Percentiles rank a stretch among this genome's conserved stretches.
Evolutionary conservation across 23 red algal genomes (phyloP).

Genomic region (Gracilariopsis chorda): DNA sequence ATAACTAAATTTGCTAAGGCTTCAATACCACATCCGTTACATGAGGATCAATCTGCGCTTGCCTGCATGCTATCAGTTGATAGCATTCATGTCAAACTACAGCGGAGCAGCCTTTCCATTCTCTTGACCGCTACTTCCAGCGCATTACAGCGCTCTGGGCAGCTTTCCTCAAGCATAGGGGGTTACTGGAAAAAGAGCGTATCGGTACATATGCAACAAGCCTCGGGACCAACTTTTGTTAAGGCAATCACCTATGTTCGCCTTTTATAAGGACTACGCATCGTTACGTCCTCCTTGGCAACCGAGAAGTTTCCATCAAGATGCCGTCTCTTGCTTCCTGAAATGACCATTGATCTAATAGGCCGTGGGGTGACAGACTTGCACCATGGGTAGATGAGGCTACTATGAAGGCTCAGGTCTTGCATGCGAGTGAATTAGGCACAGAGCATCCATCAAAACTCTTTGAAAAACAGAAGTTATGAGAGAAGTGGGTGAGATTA

Average conservation of each 20-base stretch:
- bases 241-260: constrained; percentile 7
- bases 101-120: not conserved
- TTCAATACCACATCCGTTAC: constrained; percentile 9
- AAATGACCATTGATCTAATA: constrained; percentile 29
- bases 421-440: constrained; percentile 14
- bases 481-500: constrained; percentile 8
- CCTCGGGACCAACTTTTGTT: not conserved
- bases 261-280: not conserved
- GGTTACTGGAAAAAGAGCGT: not conserved
- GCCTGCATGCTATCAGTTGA: constrained; percentile 34
- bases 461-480: constrained; percentile 5
- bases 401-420: constrained; percentile 43
- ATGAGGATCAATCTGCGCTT: constrained; percentile 30
- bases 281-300: constrained; percentile 11
- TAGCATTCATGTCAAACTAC: constrained; percentile 18
- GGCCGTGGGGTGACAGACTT: constrained; percentile 31
- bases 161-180: not conserved
- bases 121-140: constrained; percentile 13
- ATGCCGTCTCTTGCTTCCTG: constrained; percentile 8
- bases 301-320: not conserved
- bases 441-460: not conserved
- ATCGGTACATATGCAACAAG: not conserved
- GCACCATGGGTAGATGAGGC: constrained; percentile 63
- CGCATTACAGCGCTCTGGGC: not conserved
- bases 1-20: not conserved